Evolutionary conservation across 2,329 filamentous ascomycete species (phyloP).

Genomic region (Alternaria metachromatica): DNA sequence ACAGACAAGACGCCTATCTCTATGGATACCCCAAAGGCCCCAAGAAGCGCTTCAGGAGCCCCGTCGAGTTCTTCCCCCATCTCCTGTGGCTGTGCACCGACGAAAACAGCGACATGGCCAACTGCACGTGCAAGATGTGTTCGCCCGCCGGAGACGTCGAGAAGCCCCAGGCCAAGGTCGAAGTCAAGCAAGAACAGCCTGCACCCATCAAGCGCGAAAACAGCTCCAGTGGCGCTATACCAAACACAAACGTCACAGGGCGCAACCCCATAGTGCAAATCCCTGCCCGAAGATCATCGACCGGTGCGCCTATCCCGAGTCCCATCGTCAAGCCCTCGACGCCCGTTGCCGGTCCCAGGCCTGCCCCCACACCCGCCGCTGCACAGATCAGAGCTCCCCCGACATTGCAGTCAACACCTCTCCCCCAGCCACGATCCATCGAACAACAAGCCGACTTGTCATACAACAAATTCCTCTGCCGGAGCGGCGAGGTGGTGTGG

Average conservation of each 20-base stretch:
- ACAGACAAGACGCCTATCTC: constrained; percentile 65
- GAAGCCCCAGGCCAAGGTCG: constrained; percentile 36
- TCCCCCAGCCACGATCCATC: constrained; percentile 48
- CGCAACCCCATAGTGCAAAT: constrained; percentile 36
- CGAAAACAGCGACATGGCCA: constrained; percentile 58
- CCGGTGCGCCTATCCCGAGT: constrained; percentile 28
- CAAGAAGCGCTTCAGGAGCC: constrained; percentile 64
- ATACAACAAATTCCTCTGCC: constrained; percentile 58
- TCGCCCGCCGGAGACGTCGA: constrained; percentile 55
- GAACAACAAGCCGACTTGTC: constrained; percentile 60
- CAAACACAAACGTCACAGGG: constrained; percentile 1
- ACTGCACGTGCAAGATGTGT: constrained; percentile 65
- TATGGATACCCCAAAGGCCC: constrained; percentile 65
- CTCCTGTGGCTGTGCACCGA: constrained; percentile 64
- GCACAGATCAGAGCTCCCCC: constrained; percentile 33
- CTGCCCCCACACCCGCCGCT: constrained; percentile 9
- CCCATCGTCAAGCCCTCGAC: constrained; percentile 28
- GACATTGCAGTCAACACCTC: constrained; percentile 43
- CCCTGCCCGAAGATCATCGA: constrained; percentile 29
- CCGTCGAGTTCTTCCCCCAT: constrained; percentile 66
- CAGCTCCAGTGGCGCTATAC: constrained; percentile 13
- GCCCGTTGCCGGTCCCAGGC: constrained; percentile 1
- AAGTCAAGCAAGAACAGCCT: constrained; percentile 28
- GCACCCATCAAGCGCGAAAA: constrained; percentile 37
- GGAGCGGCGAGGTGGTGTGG: constrained; percentile 64